phyloP scores from a whole-genome alignment of 2,329 filamentous ascomycete species.

The Trichoderma aggressivum region DNA sequence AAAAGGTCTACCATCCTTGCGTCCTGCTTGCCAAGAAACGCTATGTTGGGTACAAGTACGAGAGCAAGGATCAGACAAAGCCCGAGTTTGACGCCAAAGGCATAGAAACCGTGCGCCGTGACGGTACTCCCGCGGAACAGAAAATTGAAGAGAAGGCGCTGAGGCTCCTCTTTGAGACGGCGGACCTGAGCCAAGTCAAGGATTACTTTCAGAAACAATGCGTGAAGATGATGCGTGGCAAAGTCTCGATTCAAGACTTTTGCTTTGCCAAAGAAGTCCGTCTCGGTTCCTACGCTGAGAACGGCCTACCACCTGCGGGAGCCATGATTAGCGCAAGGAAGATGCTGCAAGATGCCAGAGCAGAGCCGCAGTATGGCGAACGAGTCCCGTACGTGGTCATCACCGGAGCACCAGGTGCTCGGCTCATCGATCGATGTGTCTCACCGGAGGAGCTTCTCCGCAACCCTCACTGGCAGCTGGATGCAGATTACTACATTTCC shows the following conservation, averaged over 20 bases:
- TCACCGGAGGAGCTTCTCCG: conserved; percentile 77
- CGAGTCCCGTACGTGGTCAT: conserved; percentile 93
- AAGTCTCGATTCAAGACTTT: conserved; percentile 89
- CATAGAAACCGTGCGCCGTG: conserved; percentile 92
- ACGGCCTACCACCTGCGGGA: conserved; percentile 76
- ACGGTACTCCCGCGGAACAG: conserved; percentile 92
- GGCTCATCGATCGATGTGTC: conserved; percentile 86
- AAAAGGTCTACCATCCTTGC: conserved; percentile 97
- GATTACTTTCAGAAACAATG: conserved; percentile 87
- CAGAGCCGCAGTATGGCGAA: conserved; percentile 92
- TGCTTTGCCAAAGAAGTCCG: conserved; percentile 92
- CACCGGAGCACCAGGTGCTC: conserved; percentile 78
- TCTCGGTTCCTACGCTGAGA: conserved; percentile 77
- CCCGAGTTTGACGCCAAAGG: conserved; percentile 97
- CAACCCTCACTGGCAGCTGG: conserved; percentile 74
- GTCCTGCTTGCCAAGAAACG: conserved; percentile 94
- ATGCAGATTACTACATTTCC: conserved; percentile 93
- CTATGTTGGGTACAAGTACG: conserved; percentile 97
- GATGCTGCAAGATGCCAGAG: conserved; percentile 81
- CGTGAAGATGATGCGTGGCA: conserved; percentile 84
- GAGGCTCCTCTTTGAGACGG: conserved; percentile 83
- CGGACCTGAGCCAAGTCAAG: conserved; percentile 86
- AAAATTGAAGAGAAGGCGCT: conserved; percentile 94
- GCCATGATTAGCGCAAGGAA: conserved; percentile 81
- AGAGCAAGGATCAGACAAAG: conserved; percentile 66